Percentiles rank a stretch among this genome's conserved stretches.
Conservation (phyloP, 208 protist genomes). For the Leishmania lainsoni region DNA sequence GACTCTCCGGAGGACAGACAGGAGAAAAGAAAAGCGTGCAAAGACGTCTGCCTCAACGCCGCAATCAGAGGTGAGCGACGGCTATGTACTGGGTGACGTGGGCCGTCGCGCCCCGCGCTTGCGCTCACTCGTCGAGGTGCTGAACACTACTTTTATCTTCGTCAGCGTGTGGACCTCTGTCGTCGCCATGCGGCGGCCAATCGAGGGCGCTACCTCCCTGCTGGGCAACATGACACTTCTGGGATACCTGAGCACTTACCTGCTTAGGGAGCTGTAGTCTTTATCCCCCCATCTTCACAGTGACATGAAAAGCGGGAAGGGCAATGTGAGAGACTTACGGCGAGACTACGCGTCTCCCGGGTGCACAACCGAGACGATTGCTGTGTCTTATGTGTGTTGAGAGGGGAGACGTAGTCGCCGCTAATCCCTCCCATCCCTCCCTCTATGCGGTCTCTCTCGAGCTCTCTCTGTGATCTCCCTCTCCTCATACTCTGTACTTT, state of each 20-base stretch:
- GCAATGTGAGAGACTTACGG: background rate
- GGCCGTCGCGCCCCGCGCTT: slow-evolving; percentile 32
- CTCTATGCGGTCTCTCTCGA: background rate
- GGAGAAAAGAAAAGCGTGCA: slow-evolving; percentile 9
- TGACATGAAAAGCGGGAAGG: background rate
- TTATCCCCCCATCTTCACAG: background rate
- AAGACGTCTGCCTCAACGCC: slow-evolving; percentile 7
- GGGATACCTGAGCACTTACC: slow-evolving; percentile 31
- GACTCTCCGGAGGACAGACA: slow-evolving; percentile 12
- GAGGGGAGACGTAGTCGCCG: background rate
- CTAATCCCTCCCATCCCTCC: background rate
- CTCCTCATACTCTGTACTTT: too few species aligned
- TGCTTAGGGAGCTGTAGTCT: slow-evolving; percentile 30
- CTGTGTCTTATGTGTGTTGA: background rate
- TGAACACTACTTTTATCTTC: slow-evolving; percentile 21
- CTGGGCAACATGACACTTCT: slow-evolving; percentile 47
- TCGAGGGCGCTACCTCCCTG: slow-evolving; percentile 53
- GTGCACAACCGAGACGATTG: background rate
- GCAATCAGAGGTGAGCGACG: background rate
- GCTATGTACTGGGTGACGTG: slow-evolving; percentile 52
- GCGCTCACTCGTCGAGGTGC: background rate
- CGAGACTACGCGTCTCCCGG: background rate
- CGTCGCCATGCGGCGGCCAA: slow-evolving; percentile 55
- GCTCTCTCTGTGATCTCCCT: background rate
- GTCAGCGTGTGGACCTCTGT: slow-evolving; percentile 44